Percentiles rank a stretch among this genome's conserved stretches.
These are phyloP conservation scores for Vaccinium vitisidaea DNA, from an alignment of 148 eudicot species.

Conservation along the genomic window DNA sequence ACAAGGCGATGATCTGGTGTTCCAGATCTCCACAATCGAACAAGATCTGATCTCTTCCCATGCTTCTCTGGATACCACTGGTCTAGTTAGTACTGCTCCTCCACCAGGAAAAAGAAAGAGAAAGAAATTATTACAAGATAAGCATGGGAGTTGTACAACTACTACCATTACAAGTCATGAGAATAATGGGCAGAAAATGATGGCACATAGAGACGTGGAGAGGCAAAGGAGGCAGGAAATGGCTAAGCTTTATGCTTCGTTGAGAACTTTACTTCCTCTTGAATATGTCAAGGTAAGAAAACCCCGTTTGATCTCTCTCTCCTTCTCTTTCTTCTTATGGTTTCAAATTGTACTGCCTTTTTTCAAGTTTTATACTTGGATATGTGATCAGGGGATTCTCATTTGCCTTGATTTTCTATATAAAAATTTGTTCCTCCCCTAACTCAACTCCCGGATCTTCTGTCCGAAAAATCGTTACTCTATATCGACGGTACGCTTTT, in stretches of 20 bases:
- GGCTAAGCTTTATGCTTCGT: conserved; percentile 54
- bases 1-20: conserved; percentile 21
- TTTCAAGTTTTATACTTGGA: too few relatives aligned
- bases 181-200: conserved; percentile 22
- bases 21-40: conserved; percentile 11
- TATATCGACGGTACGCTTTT: too few relatives aligned
- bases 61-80: conserved; percentile 11
- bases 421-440: neutral
- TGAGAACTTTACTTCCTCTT: conserved; percentile 62
- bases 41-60: conserved; percentile 17
- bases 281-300: conserved; percentile 57
- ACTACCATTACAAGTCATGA: neutral
- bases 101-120: neutral
- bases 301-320: neutral
- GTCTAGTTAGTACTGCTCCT: neutral
- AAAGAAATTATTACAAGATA: neutral
- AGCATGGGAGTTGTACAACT: neutral
- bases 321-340: neutral
- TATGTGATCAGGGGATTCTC: too few relatives aligned
- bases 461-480: too few relatives aligned
- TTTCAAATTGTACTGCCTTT: too few relatives aligned
- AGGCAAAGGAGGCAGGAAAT: conserved; percentile 78
- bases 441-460: neutral
- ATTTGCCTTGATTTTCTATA: neutral
- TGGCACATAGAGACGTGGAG: conserved; percentile 59